Evolutionary conservation across 2,329 filamentous ascomycete species (phyloP), one percentile per base, ranked within the genome.

Genomic region (Sclerotinia minor): DNA sequence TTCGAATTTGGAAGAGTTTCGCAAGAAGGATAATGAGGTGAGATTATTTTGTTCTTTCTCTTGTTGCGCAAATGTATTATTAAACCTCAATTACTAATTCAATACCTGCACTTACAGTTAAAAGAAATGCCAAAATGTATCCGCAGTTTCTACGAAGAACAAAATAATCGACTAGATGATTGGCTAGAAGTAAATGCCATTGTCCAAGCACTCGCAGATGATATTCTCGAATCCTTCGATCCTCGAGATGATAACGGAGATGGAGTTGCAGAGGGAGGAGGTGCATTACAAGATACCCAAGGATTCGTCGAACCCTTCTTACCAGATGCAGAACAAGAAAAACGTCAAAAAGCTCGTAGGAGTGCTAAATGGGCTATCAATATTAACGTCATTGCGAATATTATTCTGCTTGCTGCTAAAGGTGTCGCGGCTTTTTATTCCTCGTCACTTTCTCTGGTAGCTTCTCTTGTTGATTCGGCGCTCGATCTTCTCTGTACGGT

Each of bases 161-260:
- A 86, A 72, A 87, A 87, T 70, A 77, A 80, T 13, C 77, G 81
- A 1, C 74, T 87, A 15, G 83, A 87, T 69, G 84, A 86, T 70
- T 86, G 84, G 85, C 76, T 85, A 15, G 84, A 87, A 74, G 83
- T 87, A 45, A 85, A 87, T 75, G 81, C 83, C 47, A 79, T 86
- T 8, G 85, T 87, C 54, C 81, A 81, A 70, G 80, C 81, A 32
- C 79, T 87, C 50, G 83, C 85, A 15, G 84, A 86, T 72, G 84
- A 87, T 72, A 82, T 87, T 9, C 78, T 87, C n/a, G 85, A 87
- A 68, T 83, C 81, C 53, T 86, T 87, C 81, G 80, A 85, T 69
- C 85, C 85, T 1, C 64, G 72, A 55, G 85, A 87, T 65, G 78
- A 82, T 1, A 85, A 87, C 69, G 79, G 82, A 41, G 85, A 87